Evolutionary conservation across 2,329 filamentous ascomycete genomes (phyloP).

Genomic region (Lachnellula arida): DNA sequence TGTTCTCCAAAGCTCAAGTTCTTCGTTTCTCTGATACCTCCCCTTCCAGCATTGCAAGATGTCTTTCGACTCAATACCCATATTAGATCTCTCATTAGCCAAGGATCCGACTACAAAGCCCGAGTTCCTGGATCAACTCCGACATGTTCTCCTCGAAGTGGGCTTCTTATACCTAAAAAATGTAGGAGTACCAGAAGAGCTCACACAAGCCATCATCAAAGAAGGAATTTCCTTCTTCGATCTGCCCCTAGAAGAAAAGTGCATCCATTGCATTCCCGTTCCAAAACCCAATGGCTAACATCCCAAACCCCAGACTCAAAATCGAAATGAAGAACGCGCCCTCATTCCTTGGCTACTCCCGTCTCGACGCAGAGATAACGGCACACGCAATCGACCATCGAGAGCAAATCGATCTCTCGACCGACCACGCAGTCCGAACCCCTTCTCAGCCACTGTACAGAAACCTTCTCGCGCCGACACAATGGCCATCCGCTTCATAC

Average conservation of each 20-base stretch:
- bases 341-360: conserved; percentile 67
- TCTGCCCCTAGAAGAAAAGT: conserved; percentile 72
- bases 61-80: conserved; percentile 67
- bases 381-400: conserved; percentile 72
- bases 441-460: conserved; percentile 63
- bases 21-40: not conserved
- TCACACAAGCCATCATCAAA: conserved; percentile 61
- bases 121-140: conserved; percentile 64
- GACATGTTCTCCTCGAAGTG: conserved; percentile 76
- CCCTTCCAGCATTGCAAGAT: conserved; percentile 15
- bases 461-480: conserved; percentile 71
- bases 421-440: conserved; percentile 63
- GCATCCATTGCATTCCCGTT: conserved; percentile 23
- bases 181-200: conserved; percentile 62
- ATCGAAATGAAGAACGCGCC: conserved; percentile 71
- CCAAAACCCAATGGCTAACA: not conserved
- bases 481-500: conserved; percentile 65
- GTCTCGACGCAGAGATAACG: conserved; percentile 64
- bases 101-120: conserved; percentile 62
- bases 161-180: conserved; percentile 85
- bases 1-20: not conserved
- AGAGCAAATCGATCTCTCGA: conserved; percentile 84
- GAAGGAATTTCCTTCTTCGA: conserved; percentile 74
- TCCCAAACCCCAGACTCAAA: conserved; percentile 43
- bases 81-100: conserved; percentile 69